phyloP scores from a whole-genome alignment of 2,329 filamentous ascomycete genomes.

The Teratosphaeria nubilosa region DNA sequence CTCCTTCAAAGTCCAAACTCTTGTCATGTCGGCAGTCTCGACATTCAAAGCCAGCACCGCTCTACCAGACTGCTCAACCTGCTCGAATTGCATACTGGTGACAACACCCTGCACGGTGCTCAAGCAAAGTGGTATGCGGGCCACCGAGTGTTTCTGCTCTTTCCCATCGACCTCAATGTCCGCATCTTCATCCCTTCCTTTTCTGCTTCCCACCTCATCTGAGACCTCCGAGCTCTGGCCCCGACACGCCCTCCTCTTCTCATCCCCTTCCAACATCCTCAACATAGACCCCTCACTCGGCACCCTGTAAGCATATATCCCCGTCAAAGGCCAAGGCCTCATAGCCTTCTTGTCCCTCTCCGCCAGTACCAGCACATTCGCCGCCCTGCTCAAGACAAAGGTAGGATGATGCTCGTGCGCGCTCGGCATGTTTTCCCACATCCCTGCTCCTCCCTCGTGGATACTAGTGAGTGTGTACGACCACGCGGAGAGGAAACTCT shows the following conservation, averaged over 20 bases:
- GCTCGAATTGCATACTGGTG: conserved; percentile 14
- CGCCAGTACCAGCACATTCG: conserved; percentile 18
- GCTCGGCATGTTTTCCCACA: conserved; percentile 23
- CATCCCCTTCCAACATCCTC: conserved; percentile 4
- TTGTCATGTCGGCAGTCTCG: conserved; percentile 13
- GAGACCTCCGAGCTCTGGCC: conserved; percentile 7
- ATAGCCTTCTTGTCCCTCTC: conserved; percentile 23
- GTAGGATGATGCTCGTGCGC: conserved; percentile 23
- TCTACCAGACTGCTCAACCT: conserved; percentile 3
- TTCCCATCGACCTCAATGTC: not conserved
- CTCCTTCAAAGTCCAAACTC: conserved; percentile 16
- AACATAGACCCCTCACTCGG: conserved; percentile 6
- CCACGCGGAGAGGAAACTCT: conserved; percentile 22
- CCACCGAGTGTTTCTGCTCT: conserved; percentile 9
- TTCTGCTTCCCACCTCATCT: conserved; percentile 5
- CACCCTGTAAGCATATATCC: conserved; percentile 22
- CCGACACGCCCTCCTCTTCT: conserved; percentile 8
- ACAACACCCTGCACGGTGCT: conserved; percentile 18
- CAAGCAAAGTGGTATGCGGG: conserved; percentile 19
- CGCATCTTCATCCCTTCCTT: not conserved
- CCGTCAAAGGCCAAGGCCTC: conserved; percentile 15
- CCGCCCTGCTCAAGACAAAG: conserved; percentile 15
- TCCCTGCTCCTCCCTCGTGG: conserved; percentile 13
- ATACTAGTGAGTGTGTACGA: conserved; percentile 15
- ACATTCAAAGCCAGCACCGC: conserved; percentile 12